Evolutionary conservation across 1,139 yeast genomes (phyloP), one percentile per base, ranked within the genome.

Genomic region (Sugiyamaella novakii): DNA sequence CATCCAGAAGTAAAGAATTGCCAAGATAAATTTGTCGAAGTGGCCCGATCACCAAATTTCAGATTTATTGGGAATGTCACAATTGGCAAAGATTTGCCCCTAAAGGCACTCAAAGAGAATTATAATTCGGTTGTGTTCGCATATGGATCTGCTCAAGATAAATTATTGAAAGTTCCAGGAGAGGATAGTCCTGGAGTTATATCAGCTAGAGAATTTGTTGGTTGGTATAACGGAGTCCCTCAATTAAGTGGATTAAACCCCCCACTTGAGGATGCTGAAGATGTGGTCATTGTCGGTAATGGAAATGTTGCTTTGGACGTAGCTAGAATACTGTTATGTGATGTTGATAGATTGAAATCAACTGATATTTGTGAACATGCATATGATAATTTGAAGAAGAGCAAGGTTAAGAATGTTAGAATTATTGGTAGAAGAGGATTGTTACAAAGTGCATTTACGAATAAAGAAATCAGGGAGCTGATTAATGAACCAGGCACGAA

Each of bases 271-370:
- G 70, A 76, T 34, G 81, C 84, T 1, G 77, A 78, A 53, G 73
- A 77, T 40, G 96, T 89, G 1, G 80, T 85, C 1, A 83, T 92
- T 38, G 77, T 92, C n/a, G 99, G 99, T 3, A 91, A 91, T 65
- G 99, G 99, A 36, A 92, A 92, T 63, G 99, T 92, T n/a, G 96
- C 98, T 0, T 70, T 92, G 52, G 99, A 92, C 65, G 82, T 92
- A 6, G 91, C 96, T 1, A 72, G 99, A 47, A 74, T 92, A 1
- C 71, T 92, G 31, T 68, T 91, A 50, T 81, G 83, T 10, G 80
- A 81, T 24, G 66, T 74, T 0, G 69, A 70, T 3, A 56, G 68
- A 1, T 79, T 82, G 53, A 57, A 71, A 6, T 59, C 71, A 0
- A 92, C 97, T 0, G 99, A 92, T 68, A 85, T 92, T 22, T 72